A percentile compares a stretch with the other conserved stretches of the same genome.
These are phyloP conservation scores for Globisporangium paroecandrum DNA, from an alignment of 352 stramenopile species.

Conservation along the genomic window DNA sequence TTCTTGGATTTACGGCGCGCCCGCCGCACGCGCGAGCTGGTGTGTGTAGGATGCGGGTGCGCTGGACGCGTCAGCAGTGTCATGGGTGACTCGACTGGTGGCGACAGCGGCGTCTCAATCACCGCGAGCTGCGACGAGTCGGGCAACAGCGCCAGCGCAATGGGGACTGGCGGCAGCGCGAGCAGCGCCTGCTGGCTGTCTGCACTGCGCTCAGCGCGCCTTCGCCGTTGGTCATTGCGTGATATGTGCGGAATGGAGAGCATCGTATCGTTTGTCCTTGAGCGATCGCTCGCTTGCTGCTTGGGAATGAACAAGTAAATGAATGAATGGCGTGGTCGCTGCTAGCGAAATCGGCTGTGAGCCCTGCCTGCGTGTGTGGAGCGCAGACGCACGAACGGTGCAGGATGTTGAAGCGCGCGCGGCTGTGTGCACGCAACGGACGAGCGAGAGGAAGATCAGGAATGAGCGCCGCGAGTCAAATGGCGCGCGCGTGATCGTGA, in stretches of 20 bases:
- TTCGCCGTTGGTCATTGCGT: constrained; percentile 9
- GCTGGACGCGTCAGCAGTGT: background rate
- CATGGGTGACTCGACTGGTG: background rate
- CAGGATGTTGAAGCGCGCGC: background rate
- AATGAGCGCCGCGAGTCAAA: background rate
- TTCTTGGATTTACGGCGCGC: constrained; percentile 35
- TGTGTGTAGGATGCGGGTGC: background rate
- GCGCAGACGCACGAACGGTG: background rate
- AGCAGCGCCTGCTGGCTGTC: background rate
- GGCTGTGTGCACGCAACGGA: background rate
- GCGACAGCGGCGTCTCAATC: constrained; percentile 7
- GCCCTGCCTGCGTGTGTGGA: background rate
- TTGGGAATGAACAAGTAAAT: background rate
- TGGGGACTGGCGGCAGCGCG: background rate
- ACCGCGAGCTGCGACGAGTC: constrained; percentile 16
- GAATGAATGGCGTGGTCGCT: background rate
- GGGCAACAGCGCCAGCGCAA: constrained; percentile 13
- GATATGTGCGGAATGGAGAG: constrained; percentile 32
- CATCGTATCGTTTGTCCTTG: constrained; percentile 12
- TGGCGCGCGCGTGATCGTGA: background rate
- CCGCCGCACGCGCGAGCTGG: constrained; percentile 2
- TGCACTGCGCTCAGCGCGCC: background rate
- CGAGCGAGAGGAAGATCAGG: background rate
- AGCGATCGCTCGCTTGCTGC: background rate
- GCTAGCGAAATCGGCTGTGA: background rate